phyloP scores from a whole-genome alignment of 2,329 filamentous ascomycete species.

The Dothiorella sarmentorum region DNA sequence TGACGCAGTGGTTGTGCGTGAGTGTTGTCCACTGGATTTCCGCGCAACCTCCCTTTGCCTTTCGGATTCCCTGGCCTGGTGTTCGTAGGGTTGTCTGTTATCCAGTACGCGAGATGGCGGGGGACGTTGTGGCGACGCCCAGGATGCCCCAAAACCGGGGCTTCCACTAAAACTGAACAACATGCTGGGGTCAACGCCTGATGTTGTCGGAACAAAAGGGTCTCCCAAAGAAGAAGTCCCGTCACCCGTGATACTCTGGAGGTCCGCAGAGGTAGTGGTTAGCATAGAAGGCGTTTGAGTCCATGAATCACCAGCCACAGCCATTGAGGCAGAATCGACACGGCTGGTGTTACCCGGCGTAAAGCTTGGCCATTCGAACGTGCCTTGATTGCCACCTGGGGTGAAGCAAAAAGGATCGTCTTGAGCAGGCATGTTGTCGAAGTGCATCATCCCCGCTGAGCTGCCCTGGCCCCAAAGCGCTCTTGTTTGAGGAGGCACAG shows the following conservation, averaged over 20 bases:
- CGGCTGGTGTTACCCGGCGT: background rate
- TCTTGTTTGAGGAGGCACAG: conserved; percentile 51
- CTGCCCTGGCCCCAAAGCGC: conserved; percentile 35
- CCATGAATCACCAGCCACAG: conserved; percentile 7
- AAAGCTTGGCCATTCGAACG: background rate
- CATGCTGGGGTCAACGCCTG: conserved; percentile 48
- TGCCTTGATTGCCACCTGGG: background rate
- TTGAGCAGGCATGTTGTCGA: conserved; percentile 2
- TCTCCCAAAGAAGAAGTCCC: background rate
- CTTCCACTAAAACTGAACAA: conserved; percentile 39
- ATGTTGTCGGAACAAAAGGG: conserved; percentile 34
- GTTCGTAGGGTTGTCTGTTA: conserved; percentile 39
- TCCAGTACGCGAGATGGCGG: conserved; percentile 22
- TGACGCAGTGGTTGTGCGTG: conserved; percentile 40
- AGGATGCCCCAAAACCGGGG: background rate
- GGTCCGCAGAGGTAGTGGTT: conserved; percentile 9
- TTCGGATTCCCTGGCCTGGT: conserved; percentile 33
- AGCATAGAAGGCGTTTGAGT: conserved; percentile 7
- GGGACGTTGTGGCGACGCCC: conserved; percentile 22
- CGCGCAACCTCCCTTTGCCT: conserved; percentile 34
- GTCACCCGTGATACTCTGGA: background rate
- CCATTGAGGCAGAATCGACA: conserved; percentile 10
- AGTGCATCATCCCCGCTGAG: background rate
- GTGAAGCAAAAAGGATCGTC: conserved; percentile 18
- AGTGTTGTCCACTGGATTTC: conserved; percentile 30